phyloP scores from a whole-genome alignment of 495 filamentous ascomycete genomes.

The Amorphotheca resinae region DNA sequence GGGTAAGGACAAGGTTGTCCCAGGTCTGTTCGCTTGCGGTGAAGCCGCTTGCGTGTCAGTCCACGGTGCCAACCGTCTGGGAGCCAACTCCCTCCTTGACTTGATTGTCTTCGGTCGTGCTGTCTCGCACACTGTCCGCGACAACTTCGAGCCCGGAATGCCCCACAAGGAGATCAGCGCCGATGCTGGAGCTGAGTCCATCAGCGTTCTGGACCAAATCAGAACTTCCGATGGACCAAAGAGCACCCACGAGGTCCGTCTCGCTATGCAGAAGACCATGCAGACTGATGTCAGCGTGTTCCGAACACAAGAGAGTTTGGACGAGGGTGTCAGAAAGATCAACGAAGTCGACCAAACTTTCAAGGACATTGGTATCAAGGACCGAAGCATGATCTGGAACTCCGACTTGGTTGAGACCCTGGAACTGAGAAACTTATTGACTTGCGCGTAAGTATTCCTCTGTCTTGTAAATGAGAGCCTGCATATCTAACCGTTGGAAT shows the following conservation, averaged over 20 bases:
- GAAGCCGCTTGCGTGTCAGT: conserved; percentile 96
- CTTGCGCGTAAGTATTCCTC: conserved; percentile 52
- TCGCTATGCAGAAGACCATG: conserved; percentile 96
- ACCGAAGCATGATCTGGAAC: conserved; percentile 99
- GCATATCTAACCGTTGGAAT: conserved; percentile 9
- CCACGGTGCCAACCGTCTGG: conserved; percentile 93
- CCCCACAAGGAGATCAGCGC: conserved; percentile 56
- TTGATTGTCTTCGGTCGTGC: conserved; percentile 94
- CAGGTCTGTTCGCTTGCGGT: conserved; percentile 90
- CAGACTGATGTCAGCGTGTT: conserved; percentile 95
- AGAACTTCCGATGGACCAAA: conserved; percentile 75
- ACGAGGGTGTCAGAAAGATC: conserved; percentile 76
- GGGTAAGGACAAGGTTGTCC: conserved; percentile 86
- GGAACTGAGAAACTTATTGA: conserved; percentile 83
- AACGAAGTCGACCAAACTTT: conserved; percentile 69
- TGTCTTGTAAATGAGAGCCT: background rate
- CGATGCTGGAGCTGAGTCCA: conserved; percentile 66
- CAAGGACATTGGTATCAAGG: conserved; percentile 78
- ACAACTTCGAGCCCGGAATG: conserved; percentile 70
- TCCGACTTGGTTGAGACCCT: conserved; percentile 91
- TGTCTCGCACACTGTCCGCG: conserved; percentile 88
- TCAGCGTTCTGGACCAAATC: conserved; percentile 74
- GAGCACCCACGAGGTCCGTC: conserved; percentile 71
- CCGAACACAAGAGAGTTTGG: conserved; percentile 74
- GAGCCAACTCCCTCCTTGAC: conserved; percentile 95